phyloP scores from a whole-genome alignment of 2,329 filamentous ascomycete genomes.

The Cladophialophora exuberans region DNA sequence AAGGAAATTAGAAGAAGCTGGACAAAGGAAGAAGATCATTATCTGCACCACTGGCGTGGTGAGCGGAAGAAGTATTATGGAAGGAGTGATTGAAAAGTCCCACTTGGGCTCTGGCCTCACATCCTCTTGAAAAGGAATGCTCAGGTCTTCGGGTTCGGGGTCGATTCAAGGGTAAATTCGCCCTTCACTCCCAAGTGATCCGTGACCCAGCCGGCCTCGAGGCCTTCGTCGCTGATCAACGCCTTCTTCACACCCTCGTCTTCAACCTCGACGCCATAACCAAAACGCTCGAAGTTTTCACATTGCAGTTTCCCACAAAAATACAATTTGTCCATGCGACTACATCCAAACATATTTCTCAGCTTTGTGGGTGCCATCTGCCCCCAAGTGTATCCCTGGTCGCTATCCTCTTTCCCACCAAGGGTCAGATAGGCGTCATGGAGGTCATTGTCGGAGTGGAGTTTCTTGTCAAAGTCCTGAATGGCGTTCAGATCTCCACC shows the following conservation, averaged over 20 bases:
- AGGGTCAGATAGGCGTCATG: constrained; percentile 57
- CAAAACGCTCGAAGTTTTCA: constrained; percentile 52
- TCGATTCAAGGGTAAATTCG: constrained; percentile 24
- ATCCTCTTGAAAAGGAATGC: constrained; percentile 2
- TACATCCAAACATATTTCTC: constrained; percentile 52
- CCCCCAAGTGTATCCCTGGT: constrained; percentile 62
- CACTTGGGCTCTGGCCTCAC: constrained; percentile 26
- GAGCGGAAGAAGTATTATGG: constrained; percentile 87
- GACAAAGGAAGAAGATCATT: constrained; percentile 71
- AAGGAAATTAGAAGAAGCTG: constrained; percentile 73
- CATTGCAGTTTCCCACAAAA: constrained; percentile 55
- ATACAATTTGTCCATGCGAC: constrained; percentile 60
- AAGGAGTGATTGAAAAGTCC: constrained; percentile 73
- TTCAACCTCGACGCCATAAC: constrained; percentile 48
- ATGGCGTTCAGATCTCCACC: constrained; percentile 65
- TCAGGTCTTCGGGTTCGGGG: constrained; percentile 13
- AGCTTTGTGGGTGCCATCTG: constrained; percentile 52
- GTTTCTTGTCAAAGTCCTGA: constrained; percentile 54
- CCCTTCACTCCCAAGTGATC: constrained; percentile 33
- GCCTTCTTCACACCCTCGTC: constrained; percentile 31
- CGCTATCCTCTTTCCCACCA: constrained; percentile 55
- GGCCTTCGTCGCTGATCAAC: constrained; percentile 27
- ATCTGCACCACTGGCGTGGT: constrained; percentile 93
- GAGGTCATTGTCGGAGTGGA: constrained; percentile 54
- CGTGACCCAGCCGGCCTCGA: constrained; percentile 34